Percentiles rank a stretch among this genome's conserved stretches.
These are phyloP conservation scores for Tricholoma bakamatsutake DNA, from an alignment of 768 basidiomycete genomes.

Conservation along the genomic window DNA sequence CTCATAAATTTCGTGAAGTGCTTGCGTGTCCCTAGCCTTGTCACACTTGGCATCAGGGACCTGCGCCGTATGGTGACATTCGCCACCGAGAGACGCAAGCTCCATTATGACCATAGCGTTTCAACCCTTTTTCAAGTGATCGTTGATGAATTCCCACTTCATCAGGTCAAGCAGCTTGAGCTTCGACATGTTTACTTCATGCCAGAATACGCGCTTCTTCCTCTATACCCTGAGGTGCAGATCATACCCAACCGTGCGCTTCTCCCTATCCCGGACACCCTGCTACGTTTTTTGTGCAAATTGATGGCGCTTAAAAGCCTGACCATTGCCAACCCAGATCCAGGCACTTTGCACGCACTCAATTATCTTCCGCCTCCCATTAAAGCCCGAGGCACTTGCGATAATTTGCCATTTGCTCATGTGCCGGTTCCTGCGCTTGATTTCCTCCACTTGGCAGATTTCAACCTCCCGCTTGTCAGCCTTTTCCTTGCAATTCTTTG, in stretches of 20 bases:
- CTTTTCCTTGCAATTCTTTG: not conserved
- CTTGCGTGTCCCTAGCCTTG: not conserved
- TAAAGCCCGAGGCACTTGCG: not conserved
- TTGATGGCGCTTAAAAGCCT: slow-evolving; percentile 1
- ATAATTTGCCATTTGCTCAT: not conserved
- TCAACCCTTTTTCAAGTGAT: not conserved
- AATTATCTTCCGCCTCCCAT: not conserved
- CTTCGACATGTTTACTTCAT: slow-evolving; percentile 1
- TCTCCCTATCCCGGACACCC: not conserved
- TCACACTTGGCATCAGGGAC: not conserved
- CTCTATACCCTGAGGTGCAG: not conserved
- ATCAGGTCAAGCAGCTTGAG: not conserved
- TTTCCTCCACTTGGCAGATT: not conserved
- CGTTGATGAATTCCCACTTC: not conserved
- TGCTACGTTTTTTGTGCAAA: slow-evolving; percentile 4
- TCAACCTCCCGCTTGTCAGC: not conserved
- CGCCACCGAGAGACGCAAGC: not conserved
- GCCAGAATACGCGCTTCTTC: not conserved
- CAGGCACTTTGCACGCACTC: slow-evolving; percentile 2
- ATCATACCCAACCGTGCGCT: not conserved
- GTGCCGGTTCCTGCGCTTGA: not conserved
- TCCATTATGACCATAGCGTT: not conserved
- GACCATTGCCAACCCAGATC: not conserved
- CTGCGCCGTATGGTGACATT: not conserved
- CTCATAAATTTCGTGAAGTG: not conserved